Percentiles rank a stretch among this genome's conserved stretches.
Evolutionary conservation across 768 basidiomycete species (phyloP).

Genomic region (Mycena vitilis): DNA sequence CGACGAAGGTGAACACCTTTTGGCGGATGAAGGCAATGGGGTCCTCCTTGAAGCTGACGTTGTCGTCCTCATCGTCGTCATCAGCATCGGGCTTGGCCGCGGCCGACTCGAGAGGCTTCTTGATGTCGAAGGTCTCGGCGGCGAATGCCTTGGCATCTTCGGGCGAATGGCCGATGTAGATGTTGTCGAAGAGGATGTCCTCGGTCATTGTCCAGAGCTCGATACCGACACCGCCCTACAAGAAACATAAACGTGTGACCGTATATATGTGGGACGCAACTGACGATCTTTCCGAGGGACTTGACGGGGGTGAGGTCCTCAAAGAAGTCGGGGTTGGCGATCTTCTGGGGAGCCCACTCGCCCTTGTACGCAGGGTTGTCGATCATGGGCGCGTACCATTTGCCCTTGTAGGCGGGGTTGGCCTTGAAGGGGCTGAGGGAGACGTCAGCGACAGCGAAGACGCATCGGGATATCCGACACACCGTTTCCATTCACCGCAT

Average conservation of each 20-base stretch:
- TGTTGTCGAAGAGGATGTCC: conserved; percentile 92
- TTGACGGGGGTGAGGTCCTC: conserved; percentile 88
- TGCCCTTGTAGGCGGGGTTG: conserved; percentile 98
- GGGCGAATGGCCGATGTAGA: conserved; percentile 92
- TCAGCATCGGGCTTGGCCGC: conserved; percentile 62
- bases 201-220: conserved; percentile 99
- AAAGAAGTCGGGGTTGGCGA: conserved; percentile 91
- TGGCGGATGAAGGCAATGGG: conserved; percentile 84
- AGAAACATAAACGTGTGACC: conserved; percentile 23
- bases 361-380: conserved; percentile 99
- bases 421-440: conserved; percentile 77
- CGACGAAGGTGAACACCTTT: conserved; percentile 84
- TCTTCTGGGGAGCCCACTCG: conserved; percentile 91
- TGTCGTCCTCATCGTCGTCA: conserved; percentile 61
- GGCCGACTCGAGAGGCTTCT: conserved; percentile 84
- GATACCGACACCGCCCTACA: conserved; percentile 93
- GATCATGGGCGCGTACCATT: conserved; percentile 95
- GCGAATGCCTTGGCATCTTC: conserved; percentile 88
- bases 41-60: conserved; percentile 72
- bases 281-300: conserved; percentile 85
- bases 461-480: conserved; percentile 33
- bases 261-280: conserved; percentile 39
- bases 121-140: conserved; percentile 89
- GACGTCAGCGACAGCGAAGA: conserved; percentile 16
- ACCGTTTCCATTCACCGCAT: conserved; percentile 95